Base-by-base conservation (phyloP, 2,329 filamentous ascomycete genomes). In the Nectriaceae sp. region DNA sequence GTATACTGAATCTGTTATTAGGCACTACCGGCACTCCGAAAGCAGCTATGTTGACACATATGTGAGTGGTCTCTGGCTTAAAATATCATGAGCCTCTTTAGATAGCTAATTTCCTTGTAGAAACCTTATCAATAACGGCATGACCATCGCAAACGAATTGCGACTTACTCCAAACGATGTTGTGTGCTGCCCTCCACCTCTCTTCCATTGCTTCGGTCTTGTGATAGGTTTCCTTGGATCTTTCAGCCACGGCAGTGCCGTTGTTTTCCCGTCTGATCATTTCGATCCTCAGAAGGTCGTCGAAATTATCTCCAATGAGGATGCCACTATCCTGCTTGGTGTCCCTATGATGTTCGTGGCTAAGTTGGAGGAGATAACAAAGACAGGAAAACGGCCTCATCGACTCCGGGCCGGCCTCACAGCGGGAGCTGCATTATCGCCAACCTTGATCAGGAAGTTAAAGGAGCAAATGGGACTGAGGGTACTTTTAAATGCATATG, bases 341-440 rank as follows among this genome's bases (percentile, higher is more conserved):
- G 68, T 89, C 0, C 85, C 86, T 2, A 88, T 85, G 4, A 89
- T 89, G 86, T 89, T 88, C 60, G 72, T 86, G 18, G 79, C 85
- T 8, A 80, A 86, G 53, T 72, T 88, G 11, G 51, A 51, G 2
- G 50, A 64, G 4, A 70, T 89, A 2, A 41, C 43, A 11, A 41
- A 42, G 24, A 24, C 26, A 15, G 5, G 11, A 11, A 13, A 19
- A 11, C 11, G 15, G 21, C 29, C 33, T 11, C n/a, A 13, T 6
- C 38, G 16, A 15, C 5, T 45, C 11, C 74, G 85, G 21, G 88
- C 84, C 0, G 85, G 85, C 3, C 87, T 89, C 47, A 84, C 82
- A 20, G 84, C 85, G 0, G 85, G 86, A 2, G 80, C 78, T 19
- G 79, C 77, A 18, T 79, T 89, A 6, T 84, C 85, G 0, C 73